These are phyloP conservation scores for Symbiotaphrina buchneri DNA, from an alignment of 495 filamentous ascomycete species.

Conservation along the genomic window DNA sequence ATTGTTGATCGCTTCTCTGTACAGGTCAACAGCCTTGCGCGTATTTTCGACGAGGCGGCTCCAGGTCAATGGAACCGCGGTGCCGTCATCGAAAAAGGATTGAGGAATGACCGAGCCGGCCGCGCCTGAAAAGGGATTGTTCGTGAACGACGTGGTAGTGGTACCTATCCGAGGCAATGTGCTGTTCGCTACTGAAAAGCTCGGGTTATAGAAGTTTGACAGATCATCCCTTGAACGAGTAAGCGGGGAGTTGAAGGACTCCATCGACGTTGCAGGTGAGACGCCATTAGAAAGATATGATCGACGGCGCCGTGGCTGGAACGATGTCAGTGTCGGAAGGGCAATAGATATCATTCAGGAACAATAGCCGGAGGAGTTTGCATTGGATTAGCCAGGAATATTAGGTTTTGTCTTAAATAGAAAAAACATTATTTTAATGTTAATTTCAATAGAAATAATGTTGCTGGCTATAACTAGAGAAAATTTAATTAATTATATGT, in stretches of 20 bases:
- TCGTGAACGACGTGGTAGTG: constrained; percentile 43
- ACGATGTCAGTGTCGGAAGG: too few species aligned
- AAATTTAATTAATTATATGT: too few species aligned
- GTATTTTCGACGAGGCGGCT: constrained; percentile 75
- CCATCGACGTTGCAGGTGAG: constrained; percentile 80
- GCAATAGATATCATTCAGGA: too few species aligned
- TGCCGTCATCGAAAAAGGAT: constrained; percentile 70
- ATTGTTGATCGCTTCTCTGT: constrained; percentile 61
- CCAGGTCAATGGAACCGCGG: constrained; percentile 60
- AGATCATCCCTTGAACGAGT: too few species aligned
- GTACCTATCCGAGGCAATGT: constrained; percentile 30
- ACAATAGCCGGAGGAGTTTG: too few species aligned
- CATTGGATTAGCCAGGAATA: too few species aligned
- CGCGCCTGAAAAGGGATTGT: constrained; percentile 18
- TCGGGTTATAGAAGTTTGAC: constrained; percentile 18
- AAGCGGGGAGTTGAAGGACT: constrained; percentile 47
- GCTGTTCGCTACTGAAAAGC: constrained; percentile 18
- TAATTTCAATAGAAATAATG: too few species aligned
- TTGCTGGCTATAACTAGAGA: too few species aligned
- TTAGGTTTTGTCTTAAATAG: too few species aligned
- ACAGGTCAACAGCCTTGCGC: constrained; percentile 66
- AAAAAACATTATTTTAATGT: too few species aligned
- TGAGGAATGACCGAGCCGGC: constrained; percentile 26
- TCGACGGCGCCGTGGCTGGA: constrained; percentile 29
- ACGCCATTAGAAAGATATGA: constrained; percentile 47